Base-by-base conservation (phyloP, 495 filamentous ascomycete genomes). In the Neurospora discreta region DNA sequence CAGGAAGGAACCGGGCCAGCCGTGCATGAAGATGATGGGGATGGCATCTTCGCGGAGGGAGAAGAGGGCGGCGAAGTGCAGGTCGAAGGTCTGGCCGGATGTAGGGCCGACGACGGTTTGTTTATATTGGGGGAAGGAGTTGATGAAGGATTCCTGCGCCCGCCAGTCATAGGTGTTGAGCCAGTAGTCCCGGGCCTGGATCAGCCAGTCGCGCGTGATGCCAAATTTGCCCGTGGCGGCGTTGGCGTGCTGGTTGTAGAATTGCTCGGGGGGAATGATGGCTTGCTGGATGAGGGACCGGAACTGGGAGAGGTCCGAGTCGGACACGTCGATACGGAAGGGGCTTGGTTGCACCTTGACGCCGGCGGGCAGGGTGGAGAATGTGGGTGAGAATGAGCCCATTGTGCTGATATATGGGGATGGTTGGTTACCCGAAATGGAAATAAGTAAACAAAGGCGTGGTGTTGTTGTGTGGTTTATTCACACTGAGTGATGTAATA, bases 31-130 rank as follows among this genome's bases (percentile, higher is more conserved):
- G 18, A 89, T 44, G 15, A 92, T 74, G 0, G 91, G 90, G 20
- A 89, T 79, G 5, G 90, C 91, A 80, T 89, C 84, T 18, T 78
- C 69, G 41, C 84, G 86, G 72, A 84, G 75, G 1, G 89, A 91
- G 74, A 91, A 90, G 0, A 92, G 76, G 0, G 83, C 90, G 0
- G 86, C 81, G 71, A 91, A 92, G 74, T 91, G 90, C 8, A 92
- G 82, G 1, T 79, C 77, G 36, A 86, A 75, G 1, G 73, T 77
- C n/a, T 76, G 71, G 5, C 79, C 75, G 33, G 80, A 78, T 7
- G 75, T 76, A 4, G 82, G 75, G 30, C 84, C 82, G 44, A 84
- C 80, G 33, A 92, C 79, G 3, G 79, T 74, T 11, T 82, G 80
- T 0, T 75, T 87, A 80, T 85, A 92, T 73, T 93, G 87, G 3